Evolutionary conservation across 495 filamentous ascomycete species (phyloP).

Genomic region (Neurospora sp.): DNA sequence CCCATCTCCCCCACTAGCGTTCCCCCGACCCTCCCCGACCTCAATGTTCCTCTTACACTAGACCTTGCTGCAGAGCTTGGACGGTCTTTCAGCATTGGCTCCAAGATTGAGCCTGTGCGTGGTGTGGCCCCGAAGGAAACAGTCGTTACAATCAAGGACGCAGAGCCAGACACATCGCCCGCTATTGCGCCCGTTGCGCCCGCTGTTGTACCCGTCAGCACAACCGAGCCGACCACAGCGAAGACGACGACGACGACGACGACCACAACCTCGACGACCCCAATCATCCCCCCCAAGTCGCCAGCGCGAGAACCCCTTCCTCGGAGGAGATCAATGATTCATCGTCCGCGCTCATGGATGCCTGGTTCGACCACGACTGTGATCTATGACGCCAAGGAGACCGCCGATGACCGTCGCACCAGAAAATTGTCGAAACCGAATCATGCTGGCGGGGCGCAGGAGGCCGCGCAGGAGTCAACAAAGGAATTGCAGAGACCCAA

Average conservation of each 20-base stretch:
- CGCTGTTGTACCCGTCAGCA: neutral
- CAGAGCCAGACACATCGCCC: conserved; percentile 7
- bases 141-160: conserved; percentile 17
- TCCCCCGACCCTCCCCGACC: conserved; percentile 5
- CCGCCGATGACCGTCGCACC: conserved; percentile 9
- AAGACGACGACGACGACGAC: conserved; percentile 9
- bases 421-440: conserved; percentile 11
- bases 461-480: neutral
- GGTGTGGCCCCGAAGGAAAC: conserved; percentile 1
- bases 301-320: neutral
- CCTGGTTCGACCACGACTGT: conserved; percentile 30
- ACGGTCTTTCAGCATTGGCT: conserved; percentile 6
- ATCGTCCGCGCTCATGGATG: conserved; percentile 36
- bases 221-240: neutral
- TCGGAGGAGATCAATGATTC: conserved; percentile 28
- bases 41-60: neutral
- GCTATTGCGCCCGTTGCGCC: conserved; percentile 1
- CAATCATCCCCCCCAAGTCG: neutral
- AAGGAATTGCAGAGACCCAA: conserved; percentile 21
- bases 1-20: conserved; percentile 7
- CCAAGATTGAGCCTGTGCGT: neutral
- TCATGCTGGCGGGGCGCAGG: conserved; percentile 12
- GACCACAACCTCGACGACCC: conserved; percentile 21
- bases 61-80: neutral
- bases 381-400: neutral